Percentiles rank a stretch among this genome's conserved stretches.
Evolutionary conservation across 2,329 filamentous ascomycete genomes (phyloP).

Genomic region (Microdochium trichocladiopsis): DNA sequence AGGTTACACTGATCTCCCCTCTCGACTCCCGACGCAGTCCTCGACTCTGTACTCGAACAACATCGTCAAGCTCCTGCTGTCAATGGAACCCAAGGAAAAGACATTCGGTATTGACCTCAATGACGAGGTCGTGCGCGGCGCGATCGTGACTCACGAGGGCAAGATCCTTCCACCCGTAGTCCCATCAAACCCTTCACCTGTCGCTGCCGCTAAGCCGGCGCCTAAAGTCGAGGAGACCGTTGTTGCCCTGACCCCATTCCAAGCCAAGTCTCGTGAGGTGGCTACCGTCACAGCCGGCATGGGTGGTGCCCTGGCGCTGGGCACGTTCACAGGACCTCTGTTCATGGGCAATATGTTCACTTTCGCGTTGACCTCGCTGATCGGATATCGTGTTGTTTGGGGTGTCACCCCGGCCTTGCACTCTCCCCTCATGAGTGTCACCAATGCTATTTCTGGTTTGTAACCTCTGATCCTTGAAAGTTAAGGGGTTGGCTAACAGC

Average conservation of each 20-base stretch:
- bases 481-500: slow-evolving; percentile 7
- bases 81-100: slow-evolving; percentile 71
- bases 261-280: slow-evolving; percentile 72
- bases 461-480: background rate
- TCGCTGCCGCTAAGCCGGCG: slow-evolving; percentile 33
- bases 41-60: slow-evolving; percentile 92
- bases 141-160: slow-evolving; percentile 76
- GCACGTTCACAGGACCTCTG: slow-evolving; percentile 72
- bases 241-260: slow-evolving; percentile 72
- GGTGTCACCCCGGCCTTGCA: slow-evolving; percentile 78
- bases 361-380: slow-evolving; percentile 74
- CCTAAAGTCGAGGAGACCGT: slow-evolving; percentile 43
- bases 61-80: slow-evolving; percentile 80
- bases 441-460: slow-evolving; percentile 77
- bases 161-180: slow-evolving; percentile 70
- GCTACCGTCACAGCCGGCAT: slow-evolving; percentile 69
- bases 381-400: slow-evolving; percentile 86
- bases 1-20: slow-evolving; percentile 84
- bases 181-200: slow-evolving; percentile 52
- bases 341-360: slow-evolving; percentile 89
- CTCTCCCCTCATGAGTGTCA: slow-evolving; percentile 86
- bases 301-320: slow-evolving; percentile 66
- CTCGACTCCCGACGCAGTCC: slow-evolving; percentile 78
- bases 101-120: slow-evolving; percentile 73
- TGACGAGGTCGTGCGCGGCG: slow-evolving; percentile 79